A percentile compares a stretch with the other conserved stretches of the same genome.
These are phyloP conservation scores for Neofusicoccum sp. DNA, from an alignment of 2,329 filamentous ascomycete genomes.

Conservation along the genomic window DNA sequence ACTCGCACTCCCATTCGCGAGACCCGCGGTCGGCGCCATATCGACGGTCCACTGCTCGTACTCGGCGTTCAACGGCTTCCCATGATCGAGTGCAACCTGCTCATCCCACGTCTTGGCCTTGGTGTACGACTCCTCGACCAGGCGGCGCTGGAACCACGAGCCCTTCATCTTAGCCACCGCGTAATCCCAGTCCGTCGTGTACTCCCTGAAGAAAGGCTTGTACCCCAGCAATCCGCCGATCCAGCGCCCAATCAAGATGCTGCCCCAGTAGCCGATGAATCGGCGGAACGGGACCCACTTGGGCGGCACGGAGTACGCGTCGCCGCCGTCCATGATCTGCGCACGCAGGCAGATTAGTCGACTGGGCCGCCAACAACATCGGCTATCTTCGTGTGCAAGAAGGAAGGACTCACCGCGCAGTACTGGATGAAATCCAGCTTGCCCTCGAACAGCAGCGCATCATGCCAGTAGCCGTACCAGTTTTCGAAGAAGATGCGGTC, in stretches of 20 bases:
- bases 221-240: conserved; percentile 43
- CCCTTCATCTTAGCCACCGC: conserved; percentile 10
- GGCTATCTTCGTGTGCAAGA: background rate
- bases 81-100: background rate
- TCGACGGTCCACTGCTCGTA: conserved; percentile 10
- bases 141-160: conserved; percentile 11
- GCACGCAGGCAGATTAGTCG: background rate
- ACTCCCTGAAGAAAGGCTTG: conserved; percentile 41
- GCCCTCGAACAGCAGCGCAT: conserved; percentile 31
- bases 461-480: conserved; percentile 42
- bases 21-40: background rate
- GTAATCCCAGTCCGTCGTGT: conserved; percentile 43
- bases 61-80: conserved; percentile 13
- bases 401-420: conserved; percentile 30
- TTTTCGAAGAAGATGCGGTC: conserved; percentile 42
- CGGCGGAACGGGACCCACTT: conserved; percentile 42
- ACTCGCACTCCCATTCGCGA: background rate
- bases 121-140: conserved; percentile 8
- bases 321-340: conserved; percentile 46
- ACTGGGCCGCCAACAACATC: background rate
- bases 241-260: conserved; percentile 44
- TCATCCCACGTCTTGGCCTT: conserved; percentile 1
- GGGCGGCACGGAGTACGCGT: conserved; percentile 41
- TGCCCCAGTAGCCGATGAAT: conserved; percentile 30
- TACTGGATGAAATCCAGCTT: conserved; percentile 37